phyloP scores from a whole-genome alignment of 106 monocot species.

The Dendrobium officinale region DNA sequence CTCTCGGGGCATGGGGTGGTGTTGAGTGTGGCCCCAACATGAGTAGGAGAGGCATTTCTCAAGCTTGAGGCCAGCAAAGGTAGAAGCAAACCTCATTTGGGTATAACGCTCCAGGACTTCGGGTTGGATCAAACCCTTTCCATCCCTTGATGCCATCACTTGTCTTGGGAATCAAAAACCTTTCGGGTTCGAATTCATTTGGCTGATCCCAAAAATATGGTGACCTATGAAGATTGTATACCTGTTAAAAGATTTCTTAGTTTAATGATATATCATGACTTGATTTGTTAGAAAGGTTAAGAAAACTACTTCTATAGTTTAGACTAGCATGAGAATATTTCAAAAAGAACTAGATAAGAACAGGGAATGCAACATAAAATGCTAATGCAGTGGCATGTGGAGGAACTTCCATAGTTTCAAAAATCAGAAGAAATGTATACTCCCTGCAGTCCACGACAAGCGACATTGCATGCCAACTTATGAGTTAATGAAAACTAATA shows the following conservation, averaged over 20 bases:
- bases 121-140: constrained; percentile 80
- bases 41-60: neutral
- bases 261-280: neutral
- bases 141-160: constrained; percentile 69
- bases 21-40: neutral
- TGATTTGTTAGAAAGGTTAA: neutral
- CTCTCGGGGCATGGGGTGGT: no score
- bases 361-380: neutral
- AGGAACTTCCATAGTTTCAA: no score
- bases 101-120: constrained; percentile 86
- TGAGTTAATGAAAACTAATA: neutral
- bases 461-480: neutral
- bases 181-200: constrained; percentile 90
- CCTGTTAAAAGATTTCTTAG: constrained; percentile 28
- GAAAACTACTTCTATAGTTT: neutral
- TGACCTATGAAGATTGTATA: constrained; percentile 91
- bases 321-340: neutral
- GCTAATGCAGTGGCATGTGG: neutral
- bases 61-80: neutral
- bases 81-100: constrained; percentile 71
- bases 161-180: constrained; percentile 62
- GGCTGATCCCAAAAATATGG: constrained; percentile 91
- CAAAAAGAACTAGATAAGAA: neutral
- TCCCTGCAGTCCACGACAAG: neutral
- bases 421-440: neutral